Conservation (phyloP, 371 early-diverging fungal species). For the Saksenaea oblongispora region DNA sequence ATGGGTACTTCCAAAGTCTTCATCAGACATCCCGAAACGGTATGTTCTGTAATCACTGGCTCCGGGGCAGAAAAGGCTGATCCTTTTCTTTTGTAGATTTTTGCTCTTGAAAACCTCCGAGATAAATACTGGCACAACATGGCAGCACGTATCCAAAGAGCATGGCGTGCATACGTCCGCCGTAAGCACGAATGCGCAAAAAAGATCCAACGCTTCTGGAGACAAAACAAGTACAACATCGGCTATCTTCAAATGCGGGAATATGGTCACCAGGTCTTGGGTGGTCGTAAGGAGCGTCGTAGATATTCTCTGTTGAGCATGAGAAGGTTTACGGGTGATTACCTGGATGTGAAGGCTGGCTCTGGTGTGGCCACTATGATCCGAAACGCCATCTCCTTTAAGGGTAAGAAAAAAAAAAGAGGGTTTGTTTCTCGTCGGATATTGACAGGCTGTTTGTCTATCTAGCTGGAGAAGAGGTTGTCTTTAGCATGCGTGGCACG, state of each 20-base stretch:
- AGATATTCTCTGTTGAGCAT: constrained; percentile 82
- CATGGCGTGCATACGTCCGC: constrained; percentile 82
- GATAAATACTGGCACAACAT: constrained; percentile 97
- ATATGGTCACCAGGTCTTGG: constrained; percentile 91
- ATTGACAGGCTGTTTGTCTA: not conserved
- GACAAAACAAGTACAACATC: constrained; percentile 88
- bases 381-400: constrained; percentile 62
- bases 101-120: constrained; percentile 88
- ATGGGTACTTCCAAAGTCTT: constrained; percentile 92
- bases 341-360: constrained; percentile 74
- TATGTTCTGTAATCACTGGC: constrained; percentile 19
- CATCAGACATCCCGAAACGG: constrained; percentile 93
- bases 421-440: not conserved
- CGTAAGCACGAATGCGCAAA: constrained; percentile 74
- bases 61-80: not conserved
- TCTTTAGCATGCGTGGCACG: constrained; percentile 71
- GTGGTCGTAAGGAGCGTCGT: constrained; percentile 88
- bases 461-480: constrained; percentile 53
- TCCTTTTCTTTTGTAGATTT: constrained; percentile 53
- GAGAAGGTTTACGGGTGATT: constrained; percentile 92
- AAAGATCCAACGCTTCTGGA: constrained; percentile 83
- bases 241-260: constrained; percentile 91
- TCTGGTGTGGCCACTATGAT: constrained; percentile 67
- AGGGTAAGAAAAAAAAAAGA: constrained; percentile 22
- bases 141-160: constrained; percentile 93